Conservation (phyloP, 73 alveolate genomes). For the Halteria grandinella region DNA sequence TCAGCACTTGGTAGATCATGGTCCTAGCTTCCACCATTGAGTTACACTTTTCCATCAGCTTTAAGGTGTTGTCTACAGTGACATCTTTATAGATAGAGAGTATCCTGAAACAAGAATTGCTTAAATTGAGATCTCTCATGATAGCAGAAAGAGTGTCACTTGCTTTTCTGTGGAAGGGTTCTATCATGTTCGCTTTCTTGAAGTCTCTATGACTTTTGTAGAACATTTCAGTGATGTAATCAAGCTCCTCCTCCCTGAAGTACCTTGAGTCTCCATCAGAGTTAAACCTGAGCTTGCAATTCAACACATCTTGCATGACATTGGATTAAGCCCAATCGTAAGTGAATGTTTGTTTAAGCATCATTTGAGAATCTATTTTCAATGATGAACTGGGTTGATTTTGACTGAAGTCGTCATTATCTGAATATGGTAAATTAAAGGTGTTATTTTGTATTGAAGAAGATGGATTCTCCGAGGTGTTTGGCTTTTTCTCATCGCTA, state of each 20-base stretch:
- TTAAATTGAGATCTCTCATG: background rate
- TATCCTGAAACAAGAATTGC: background rate
- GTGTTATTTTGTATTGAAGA: no score
- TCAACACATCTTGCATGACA: conserved; percentile 5
- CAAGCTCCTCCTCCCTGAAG: conserved; percentile 39
- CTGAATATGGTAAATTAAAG: no score
- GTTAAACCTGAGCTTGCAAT: background rate
- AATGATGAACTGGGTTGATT: no score
- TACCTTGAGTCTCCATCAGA: conserved; percentile 9
- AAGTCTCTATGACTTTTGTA: conserved; percentile 31
- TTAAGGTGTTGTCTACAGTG: conserved; percentile 12
- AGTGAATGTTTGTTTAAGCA: no score
- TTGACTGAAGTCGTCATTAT: no score
- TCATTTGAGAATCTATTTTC: no score
- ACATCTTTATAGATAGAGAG: conserved; percentile 6
- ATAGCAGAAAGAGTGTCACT: background rate
- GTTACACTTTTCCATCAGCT: background rate
- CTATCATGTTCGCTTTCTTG: conserved; percentile 22
- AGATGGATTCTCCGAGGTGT: no score
- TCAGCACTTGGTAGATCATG: background rate
- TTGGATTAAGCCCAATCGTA: conserved; percentile 44
- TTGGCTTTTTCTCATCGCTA: no score
- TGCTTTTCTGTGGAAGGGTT: conserved; percentile 36
- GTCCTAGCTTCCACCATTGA: conserved; percentile 1
- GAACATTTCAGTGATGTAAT: conserved; percentile 25